Evolutionary conservation across 306 rosid species (phyloP).

Genomic region (Vicia sativa): DNA sequence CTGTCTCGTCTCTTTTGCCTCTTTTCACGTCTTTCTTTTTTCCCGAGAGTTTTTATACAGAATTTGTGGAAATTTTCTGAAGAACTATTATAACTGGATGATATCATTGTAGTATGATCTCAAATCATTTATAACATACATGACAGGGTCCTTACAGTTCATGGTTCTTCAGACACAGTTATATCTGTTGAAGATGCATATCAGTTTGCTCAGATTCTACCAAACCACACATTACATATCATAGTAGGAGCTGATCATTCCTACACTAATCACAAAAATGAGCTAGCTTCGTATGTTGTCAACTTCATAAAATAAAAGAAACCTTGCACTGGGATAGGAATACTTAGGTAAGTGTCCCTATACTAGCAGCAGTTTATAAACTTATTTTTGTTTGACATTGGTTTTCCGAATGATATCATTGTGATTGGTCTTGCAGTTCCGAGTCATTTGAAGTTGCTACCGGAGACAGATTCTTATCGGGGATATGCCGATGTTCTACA

Average conservation of each 20-base stretch:
- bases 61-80: conserved; percentile 7
- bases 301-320: conserved; percentile 61
- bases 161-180: conserved; percentile 68
- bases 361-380: conserved; percentile 16
- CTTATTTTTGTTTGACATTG: conserved; percentile 1
- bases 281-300: conserved; percentile 55
- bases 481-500: neutral
- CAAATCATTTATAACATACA: conserved; percentile 4
- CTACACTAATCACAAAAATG: conserved; percentile 60
- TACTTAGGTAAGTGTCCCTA: conserved; percentile 38
- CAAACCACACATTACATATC: conserved; percentile 68
- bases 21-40: neutral
- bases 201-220: conserved; percentile 68
- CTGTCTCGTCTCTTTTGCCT: conserved; percentile 9
- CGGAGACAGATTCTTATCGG: neutral
- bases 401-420: conserved; percentile 6
- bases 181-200: conserved; percentile 61
- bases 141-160: conserved; percentile 77
- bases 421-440: conserved; percentile 27
- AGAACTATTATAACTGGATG: conserved; percentile 8
- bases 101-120: neutral
- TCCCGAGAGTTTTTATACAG: neutral
- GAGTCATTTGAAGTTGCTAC: conserved; percentile 27
- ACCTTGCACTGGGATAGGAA: conserved; percentile 44
- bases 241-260: conserved; percentile 72